Evolutionary conservation across 345 rosid genomes (phyloP).

Genomic region (Leavenworthia alabamica): DNA sequence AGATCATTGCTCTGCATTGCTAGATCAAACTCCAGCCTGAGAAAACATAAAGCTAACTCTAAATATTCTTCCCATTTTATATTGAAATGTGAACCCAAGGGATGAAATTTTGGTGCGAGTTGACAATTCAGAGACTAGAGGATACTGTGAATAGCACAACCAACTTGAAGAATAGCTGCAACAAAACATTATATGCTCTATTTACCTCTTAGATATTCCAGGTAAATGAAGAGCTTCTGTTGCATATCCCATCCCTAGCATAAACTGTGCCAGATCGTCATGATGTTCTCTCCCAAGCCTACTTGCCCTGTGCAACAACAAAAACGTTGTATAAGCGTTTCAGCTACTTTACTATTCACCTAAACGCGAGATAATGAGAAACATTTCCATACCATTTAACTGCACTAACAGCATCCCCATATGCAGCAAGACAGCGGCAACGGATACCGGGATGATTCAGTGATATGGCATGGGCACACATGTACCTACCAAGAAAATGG

Average conservation of each 20-base stretch:
- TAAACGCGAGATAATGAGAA: constrained; percentile 9
- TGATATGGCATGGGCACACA: constrained; percentile 95
- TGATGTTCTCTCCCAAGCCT: constrained; percentile 98
- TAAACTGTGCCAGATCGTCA: constrained; percentile 94
- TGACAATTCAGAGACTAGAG: neutral
- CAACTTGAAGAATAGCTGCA: neutral
- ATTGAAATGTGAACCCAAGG: neutral
- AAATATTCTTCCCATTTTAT: neutral
- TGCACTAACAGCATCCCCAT: constrained; percentile 97
- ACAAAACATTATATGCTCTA: neutral
- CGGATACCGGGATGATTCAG: constrained; percentile 97
- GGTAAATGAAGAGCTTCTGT: constrained; percentile 99
- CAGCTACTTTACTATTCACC: neutral
- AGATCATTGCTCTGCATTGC: constrained; percentile 97
- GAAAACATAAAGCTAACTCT: constrained; percentile 8
- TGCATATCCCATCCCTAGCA: constrained; percentile 99
- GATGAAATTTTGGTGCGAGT: neutral
- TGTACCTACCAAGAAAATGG: constrained; percentile 52
- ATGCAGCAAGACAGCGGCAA: constrained; percentile 95
- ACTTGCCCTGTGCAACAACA: constrained; percentile 71
- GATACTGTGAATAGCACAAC: neutral
- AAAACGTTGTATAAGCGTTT: neutral
- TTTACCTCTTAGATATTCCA: constrained; percentile 96
- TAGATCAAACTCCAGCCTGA: constrained; percentile 92
- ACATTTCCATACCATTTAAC: constrained; percentile 69